Conservation (phyloP, 2,329 filamentous ascomycete species). For the Calonectria naviculata region DNA sequence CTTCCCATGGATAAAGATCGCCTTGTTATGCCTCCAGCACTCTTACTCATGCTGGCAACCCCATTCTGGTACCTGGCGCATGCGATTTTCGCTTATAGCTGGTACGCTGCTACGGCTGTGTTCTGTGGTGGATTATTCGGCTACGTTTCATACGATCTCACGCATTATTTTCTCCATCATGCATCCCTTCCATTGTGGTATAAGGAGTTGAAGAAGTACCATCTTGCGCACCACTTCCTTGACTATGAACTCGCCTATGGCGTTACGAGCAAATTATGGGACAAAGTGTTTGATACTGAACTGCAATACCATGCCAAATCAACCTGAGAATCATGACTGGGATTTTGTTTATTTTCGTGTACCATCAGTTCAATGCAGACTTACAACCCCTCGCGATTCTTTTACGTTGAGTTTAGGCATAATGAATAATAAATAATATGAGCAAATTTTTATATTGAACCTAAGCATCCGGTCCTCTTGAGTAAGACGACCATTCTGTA, state of each 20-base stretch:
- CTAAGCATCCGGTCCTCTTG: no score
- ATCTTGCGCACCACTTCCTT: constrained; percentile 96
- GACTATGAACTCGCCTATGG: constrained; percentile 98
- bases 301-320: no score
- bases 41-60: constrained; percentile 84
- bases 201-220: constrained; percentile 94
- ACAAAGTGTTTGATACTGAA: constrained; percentile 90
- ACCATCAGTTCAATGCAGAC: no score
- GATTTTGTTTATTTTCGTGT: no score
- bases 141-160: constrained; percentile 96
- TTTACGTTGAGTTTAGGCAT: no score
- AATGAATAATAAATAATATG: no score
- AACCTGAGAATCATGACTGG: no score
- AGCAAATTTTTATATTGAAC: neutral
- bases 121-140: constrained; percentile 95
- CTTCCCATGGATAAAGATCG: constrained; percentile 99
- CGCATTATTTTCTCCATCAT: constrained; percentile 99
- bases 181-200: constrained; percentile 91
- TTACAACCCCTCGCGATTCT: no score
- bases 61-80: constrained; percentile 97
- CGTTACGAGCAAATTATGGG: constrained; percentile 97
- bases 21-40: constrained; percentile 93
- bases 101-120: constrained; percentile 81
- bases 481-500: neutral
- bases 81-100: constrained; percentile 82